Evolutionary conservation across 2,329 filamentous ascomycete genomes (phyloP), one percentile per base, ranked within the genome.

Genomic region (Diaporthe sp.): DNA sequence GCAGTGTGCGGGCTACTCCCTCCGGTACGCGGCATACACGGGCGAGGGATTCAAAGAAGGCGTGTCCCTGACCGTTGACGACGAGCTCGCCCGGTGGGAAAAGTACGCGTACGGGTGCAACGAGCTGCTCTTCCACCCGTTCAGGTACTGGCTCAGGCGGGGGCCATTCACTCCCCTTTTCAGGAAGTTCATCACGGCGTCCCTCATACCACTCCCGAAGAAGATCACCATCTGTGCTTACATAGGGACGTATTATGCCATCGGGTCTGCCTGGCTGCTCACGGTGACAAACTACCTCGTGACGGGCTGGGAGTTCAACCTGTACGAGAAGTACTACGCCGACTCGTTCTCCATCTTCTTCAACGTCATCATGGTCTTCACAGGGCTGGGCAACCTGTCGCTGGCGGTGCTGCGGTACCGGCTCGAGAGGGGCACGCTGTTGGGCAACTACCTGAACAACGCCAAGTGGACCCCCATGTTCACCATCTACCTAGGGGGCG

Each of bases 101-200:
- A 96, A 96, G 84, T 95, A 95, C 81, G 94, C 94, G 4, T 96
- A 95, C 79, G 94, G 94, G 37, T 96, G 94, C 84, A 94, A 93
- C 81, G 94, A 96, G 84, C 87, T 96, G 74, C 87, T 96, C 25
- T 94, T 94, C 85, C 87, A 93, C 78, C 92, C 92, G 0, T 81
- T 94, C 51, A 84, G 88, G 68, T 85, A 87, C 76, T 94, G 92
- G 92, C 77, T 88, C 39, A 87, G 84, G 77, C 86, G 86, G 47
- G 91, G 92, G 0, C 92, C 92, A 0, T 91, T 94, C 77, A 94
- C 92, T 0, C 86, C 87, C 3, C 87, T 94, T 8, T 93, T 94
- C 85, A 83, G 85, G 72, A 84, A 84, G 39, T 93, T 93, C 80
- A 81, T 93, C 47, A 83, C 83, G 76, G 91, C 88, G 75, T 25